Conservation (phyloP, 139 green algal species). For the Diplosphaera chodatii region DNA sequence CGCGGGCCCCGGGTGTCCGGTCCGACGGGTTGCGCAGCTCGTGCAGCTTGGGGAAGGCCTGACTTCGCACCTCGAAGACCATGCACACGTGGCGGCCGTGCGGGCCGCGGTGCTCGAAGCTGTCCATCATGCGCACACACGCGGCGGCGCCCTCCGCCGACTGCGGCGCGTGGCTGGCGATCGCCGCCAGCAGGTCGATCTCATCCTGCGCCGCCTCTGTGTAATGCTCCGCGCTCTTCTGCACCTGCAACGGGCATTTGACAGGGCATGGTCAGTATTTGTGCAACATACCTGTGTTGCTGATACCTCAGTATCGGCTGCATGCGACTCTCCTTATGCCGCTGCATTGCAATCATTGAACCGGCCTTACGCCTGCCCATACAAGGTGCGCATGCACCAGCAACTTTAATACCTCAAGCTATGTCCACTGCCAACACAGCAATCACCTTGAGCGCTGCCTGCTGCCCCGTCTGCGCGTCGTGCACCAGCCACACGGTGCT, state of each 20-base stretch:
- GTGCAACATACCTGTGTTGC: too few species aligned
- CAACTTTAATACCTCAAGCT: too few species aligned
- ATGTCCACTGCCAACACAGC: not conserved
- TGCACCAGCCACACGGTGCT: conserved; percentile 93
- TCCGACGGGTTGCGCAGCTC: too few species aligned
- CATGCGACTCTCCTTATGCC: too few species aligned
- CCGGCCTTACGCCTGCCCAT: too few species aligned
- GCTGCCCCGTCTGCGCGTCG: conserved; percentile 38
- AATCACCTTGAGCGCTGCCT: conserved; percentile 21
- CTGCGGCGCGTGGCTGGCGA: conserved; percentile 15
- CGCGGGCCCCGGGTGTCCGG: too few species aligned
- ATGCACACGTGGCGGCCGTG: not conserved
- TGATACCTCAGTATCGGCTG: too few species aligned
- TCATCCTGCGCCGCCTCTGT: conserved; percentile 95
- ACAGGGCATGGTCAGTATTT: too few species aligned
- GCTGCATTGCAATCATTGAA: too few species aligned
- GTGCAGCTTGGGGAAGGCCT: too few species aligned
- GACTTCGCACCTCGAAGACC: too few species aligned
- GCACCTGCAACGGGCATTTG: conserved; percentile 69
- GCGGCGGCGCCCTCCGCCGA: conserved; percentile 42
- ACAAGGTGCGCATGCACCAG: too few species aligned
- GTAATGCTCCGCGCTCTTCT: conserved; percentile 95
- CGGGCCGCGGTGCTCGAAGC: conserved; percentile 90
- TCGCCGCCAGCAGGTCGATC: conserved; percentile 81
- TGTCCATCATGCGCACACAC: conserved; percentile 78